A percentile compares a stretch with the other conserved stretches of the same genome.
Evolutionary conservation across 306 rosid genomes (phyloP).

Genomic region (Neltuma alba): DNA sequence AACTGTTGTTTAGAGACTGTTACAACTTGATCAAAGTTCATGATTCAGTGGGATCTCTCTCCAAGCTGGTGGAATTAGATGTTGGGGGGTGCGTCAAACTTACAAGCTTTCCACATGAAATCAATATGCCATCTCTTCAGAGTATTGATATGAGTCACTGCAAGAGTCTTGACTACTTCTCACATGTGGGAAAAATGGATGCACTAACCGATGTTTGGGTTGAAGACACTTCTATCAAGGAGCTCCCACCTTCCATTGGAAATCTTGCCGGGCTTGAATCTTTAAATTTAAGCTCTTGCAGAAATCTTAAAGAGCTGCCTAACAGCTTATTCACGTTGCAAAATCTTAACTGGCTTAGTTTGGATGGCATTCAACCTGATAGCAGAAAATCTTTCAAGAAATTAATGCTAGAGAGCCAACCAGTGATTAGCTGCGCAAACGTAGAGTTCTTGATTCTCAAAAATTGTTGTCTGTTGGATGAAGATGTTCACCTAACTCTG

Average conservation of each 20-base stretch:
- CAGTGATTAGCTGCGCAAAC: background rate
- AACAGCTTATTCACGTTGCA: background rate
- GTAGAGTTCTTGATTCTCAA: background rate
- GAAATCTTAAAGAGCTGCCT: background rate
- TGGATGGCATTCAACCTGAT: background rate
- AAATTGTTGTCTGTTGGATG: slow-evolving; percentile 18
- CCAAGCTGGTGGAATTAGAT: too few relatives aligned
- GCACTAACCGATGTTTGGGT: background rate
- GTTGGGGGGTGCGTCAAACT: too few relatives aligned
- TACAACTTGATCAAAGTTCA: too few relatives aligned
- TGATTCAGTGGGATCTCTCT: too few relatives aligned
- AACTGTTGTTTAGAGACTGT: too few relatives aligned
- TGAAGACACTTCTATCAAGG: background rate
- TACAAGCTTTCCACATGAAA: background rate
- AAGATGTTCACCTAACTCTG: slow-evolving; percentile 13
- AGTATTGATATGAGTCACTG: background rate
- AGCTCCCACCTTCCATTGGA: background rate
- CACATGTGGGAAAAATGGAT: slow-evolving; percentile 1
- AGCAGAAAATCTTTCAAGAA: background rate
- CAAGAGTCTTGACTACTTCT: background rate
- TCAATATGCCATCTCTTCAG: background rate
- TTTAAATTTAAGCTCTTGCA: background rate
- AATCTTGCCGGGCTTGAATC: background rate
- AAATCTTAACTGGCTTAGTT: background rate
- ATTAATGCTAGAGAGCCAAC: background rate